These are phyloP conservation scores for Bretschneidera sinensis DNA, from an alignment of 345 rosid species.

Conservation along the genomic window DNA sequence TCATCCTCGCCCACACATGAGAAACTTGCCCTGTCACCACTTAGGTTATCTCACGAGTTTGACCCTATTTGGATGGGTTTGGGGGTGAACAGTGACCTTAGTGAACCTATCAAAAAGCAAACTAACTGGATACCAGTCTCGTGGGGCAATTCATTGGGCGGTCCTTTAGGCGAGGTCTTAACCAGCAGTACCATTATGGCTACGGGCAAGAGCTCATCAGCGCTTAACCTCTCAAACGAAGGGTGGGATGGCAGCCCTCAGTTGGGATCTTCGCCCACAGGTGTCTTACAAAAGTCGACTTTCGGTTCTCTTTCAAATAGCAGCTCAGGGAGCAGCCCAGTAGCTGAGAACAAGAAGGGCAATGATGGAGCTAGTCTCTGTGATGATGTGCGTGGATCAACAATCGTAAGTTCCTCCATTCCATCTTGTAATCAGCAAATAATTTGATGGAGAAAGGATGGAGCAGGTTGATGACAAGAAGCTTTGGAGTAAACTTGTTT, in stretches of 20 bases:
- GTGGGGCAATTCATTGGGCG: conserved; percentile 54
- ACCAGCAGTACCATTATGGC: conserved; percentile 25
- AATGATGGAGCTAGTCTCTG: conserved; percentile 23
- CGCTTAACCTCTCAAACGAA: conserved; percentile 24
- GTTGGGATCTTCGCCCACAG: conserved; percentile 54
- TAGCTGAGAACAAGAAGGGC: conserved; percentile 38
- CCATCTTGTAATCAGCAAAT: conserved; percentile 19
- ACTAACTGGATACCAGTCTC: conserved; percentile 46
- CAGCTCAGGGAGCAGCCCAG: conserved; percentile 56
- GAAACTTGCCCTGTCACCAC: conserved; percentile 40
- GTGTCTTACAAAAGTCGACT: conserved; percentile 50
- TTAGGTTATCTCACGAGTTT: conserved; percentile 44
- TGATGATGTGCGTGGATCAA: conserved; percentile 28
- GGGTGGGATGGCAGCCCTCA: conserved; percentile 43
- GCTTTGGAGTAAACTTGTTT: conserved; percentile 1
- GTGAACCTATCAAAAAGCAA: conserved; percentile 31
- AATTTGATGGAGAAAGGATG: not conserved
- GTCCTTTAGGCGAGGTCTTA: conserved; percentile 66
- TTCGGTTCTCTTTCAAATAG: conserved; percentile 56
- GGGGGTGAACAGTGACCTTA: conserved; percentile 19
- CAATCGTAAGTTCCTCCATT: conserved; percentile 20
- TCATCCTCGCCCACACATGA: conserved; percentile 35
- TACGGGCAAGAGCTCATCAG: conserved; percentile 22
- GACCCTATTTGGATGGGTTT: conserved; percentile 39
- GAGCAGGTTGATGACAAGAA: not conserved